Base-by-base conservation (phyloP, 1,139 yeast species). In the Protomyces pachydermus region DNA sequence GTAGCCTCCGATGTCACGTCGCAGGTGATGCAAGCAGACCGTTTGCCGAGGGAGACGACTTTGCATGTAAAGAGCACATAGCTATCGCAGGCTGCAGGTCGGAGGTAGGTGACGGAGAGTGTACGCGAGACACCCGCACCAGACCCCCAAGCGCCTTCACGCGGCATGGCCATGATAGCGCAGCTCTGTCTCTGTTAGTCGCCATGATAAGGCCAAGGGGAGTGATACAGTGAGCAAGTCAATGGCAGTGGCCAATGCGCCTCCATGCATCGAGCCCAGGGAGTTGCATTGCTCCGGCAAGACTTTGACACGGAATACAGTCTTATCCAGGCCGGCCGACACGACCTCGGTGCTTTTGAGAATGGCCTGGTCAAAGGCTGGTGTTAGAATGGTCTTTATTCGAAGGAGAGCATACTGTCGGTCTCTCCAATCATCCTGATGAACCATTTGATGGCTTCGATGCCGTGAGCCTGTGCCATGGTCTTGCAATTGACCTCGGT, bases 251-350 rank as follows among this genome's bases (percentile, higher is more conserved):
- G 62, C 62, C 10, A 58, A 38, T 8, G 62, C 62, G 32, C 62
- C 62, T 3, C 62, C 62, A 38, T 58, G 62, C 62, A 58, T 58
- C 20, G 62, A 58, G 14, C 62, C 62, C 18, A 58, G 56, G 18
- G 62, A 34, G 18, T 58, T 58, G 53, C 62, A 58, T 16, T 51
- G 52, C 23, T 51, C 62, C 46, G 38, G 37, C 9, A 50, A n/a
- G 51, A 58, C 62, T 20, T 46, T 58, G 51, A 58, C 37, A 16
- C 42, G 48, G 35, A 58, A 58, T 10, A 58, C 53, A 12, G 56
- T 39, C 56, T 51, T 50, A 10, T 38, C 56, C 28, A 32, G 3
- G 45, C 42, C 23, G 8, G 62, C 62, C n/a, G 48, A 42, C 23
- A 42, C 18, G 48, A 42, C 14, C 48, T 42, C 48, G 8, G 48